These are phyloP conservation scores for Draba incana DNA, from an alignment of 345 rosid genomes.

Conservation along the genomic window DNA sequence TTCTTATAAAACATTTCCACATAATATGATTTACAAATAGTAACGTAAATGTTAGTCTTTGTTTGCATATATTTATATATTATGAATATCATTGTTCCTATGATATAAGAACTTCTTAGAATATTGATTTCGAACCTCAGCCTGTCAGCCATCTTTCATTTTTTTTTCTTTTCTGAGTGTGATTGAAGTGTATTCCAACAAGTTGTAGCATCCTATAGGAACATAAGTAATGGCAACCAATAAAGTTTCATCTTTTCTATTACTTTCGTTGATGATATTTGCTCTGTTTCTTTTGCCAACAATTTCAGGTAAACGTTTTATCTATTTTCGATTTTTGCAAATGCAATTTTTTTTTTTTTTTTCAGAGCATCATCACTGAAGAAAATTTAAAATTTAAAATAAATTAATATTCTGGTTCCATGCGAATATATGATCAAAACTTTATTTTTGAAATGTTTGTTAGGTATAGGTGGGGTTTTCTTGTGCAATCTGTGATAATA, in stretches of 20 bases:
- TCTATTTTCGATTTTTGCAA: background rate
- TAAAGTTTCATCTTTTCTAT: background rate
- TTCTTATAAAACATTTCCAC: background rate
- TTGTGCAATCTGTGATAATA: too few relatives aligned
- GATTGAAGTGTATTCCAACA: background rate
- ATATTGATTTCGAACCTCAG: background rate
- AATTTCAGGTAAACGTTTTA: constrained; percentile 21
- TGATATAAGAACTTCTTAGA: background rate
- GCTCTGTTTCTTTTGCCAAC: background rate
- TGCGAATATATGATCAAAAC: background rate
- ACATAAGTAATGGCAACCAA: background rate
- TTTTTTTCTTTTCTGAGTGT: background rate
- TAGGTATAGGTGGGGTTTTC: too few relatives aligned
- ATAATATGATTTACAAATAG: background rate
- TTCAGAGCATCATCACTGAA: too few relatives aligned
- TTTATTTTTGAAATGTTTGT: too few relatives aligned
- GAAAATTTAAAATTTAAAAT: too few relatives aligned
- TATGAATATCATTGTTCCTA: background rate
- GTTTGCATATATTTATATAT: background rate
- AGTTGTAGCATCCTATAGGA: background rate
- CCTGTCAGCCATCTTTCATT: background rate
- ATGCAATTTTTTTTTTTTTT: too few relatives aligned
- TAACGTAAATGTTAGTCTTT: background rate
- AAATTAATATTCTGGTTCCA: background rate
- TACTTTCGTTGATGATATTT: background rate